Evolutionary conservation across 257 asterid species (phyloP).

Genomic region (Ilex aquifolium): DNA sequence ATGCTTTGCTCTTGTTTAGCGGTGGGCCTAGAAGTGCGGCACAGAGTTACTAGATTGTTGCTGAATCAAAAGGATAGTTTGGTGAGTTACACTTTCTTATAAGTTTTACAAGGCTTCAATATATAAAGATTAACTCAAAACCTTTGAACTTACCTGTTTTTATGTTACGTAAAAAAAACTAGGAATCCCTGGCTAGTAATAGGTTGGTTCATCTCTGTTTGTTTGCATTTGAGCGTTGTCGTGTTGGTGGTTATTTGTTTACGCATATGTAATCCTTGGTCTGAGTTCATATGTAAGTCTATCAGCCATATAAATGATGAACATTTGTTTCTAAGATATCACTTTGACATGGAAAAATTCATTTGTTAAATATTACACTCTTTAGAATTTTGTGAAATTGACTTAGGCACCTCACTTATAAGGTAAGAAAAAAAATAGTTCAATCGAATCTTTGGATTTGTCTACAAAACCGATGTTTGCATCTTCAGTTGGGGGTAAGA

Average conservation of each 20-base stretch:
- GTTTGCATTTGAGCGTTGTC: background rate
- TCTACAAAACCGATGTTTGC: too few relatives aligned
- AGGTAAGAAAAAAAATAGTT: too few relatives aligned
- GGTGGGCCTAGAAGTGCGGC: constrained; percentile 98
- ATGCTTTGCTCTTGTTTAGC: constrained; percentile 75
- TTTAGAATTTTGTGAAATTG: too few relatives aligned
- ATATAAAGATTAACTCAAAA: too few relatives aligned
- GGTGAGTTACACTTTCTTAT: constrained; percentile 45
- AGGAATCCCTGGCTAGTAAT: background rate
- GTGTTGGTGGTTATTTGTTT: background rate
- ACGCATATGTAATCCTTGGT: too few relatives aligned
- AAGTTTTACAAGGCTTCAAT: too few relatives aligned
- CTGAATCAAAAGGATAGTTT: constrained; percentile 89
- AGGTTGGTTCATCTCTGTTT: background rate
- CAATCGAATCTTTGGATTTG: too few relatives aligned
- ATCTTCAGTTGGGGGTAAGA: too few relatives aligned
- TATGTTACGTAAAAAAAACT: background rate
- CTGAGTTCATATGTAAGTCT: too few relatives aligned
- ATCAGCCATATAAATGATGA: background rate
- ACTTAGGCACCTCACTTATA: too few relatives aligned
- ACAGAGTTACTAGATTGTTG: constrained; percentile 92
- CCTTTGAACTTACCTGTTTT: background rate
- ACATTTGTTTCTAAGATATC: background rate
- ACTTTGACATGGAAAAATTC: background rate
- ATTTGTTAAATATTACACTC: too few relatives aligned